Base-by-base conservation (phyloP, 108 stramenopile genomes). In the Cyclotella atomus region DNA sequence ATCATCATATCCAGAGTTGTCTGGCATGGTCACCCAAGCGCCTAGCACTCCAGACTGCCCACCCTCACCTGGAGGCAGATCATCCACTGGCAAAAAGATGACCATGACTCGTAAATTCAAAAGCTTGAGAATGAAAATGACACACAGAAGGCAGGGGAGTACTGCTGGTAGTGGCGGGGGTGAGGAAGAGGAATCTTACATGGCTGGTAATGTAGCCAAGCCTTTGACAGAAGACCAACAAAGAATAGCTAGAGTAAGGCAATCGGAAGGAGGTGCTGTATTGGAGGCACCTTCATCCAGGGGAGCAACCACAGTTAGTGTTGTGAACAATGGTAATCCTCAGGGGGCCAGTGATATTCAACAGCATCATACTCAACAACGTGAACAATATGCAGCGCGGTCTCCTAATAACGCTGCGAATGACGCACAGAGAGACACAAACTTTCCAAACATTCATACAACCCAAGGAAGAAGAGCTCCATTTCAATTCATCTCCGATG, bases 401-500 rank as follows among this genome's bases (percentile, higher is more conserved):
- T 25, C 61, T n/a, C 52, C 52, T 10, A 52, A 52, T 23, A 52
- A 52, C n/a, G n/a, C n/a, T n/a, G n/a, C n/a, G n/a, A n/a, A n/a
- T n/a, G n/a, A n/a, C n/a, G n/a, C n/a, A n/a, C n/a, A n/a, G n/a
- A n/a, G n/a, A n/a, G n/a, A n/a, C n/a, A n/a, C n/a, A n/a, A n/a
- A n/a, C 38, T 9, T 41, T 41, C 38, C 38, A 41, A 41, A 41
- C 38, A 41, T n/a, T n/a, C n/a, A n/a, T n/a, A n/a, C n/a, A n/a
- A n/a, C n/a, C n/a, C n/a, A n/a, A n/a, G n/a, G n/a, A n/a, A n/a
- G n/a, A 41, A 41, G 29, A 23, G 4, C 12, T 7, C 62, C 68
- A 19, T 77, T 77, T 49, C 69, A 70, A 24, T 77, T 77, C 49
- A 65, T 77, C 17, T 70, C 69, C 30, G 76, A 77, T 44, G 76